A percentile compares a stretch with the other conserved stretches of the same genome.
Evolutionary conservation across 768 basidiomycete species (phyloP).

Genomic region (Auriscalpium vulgare): DNA sequence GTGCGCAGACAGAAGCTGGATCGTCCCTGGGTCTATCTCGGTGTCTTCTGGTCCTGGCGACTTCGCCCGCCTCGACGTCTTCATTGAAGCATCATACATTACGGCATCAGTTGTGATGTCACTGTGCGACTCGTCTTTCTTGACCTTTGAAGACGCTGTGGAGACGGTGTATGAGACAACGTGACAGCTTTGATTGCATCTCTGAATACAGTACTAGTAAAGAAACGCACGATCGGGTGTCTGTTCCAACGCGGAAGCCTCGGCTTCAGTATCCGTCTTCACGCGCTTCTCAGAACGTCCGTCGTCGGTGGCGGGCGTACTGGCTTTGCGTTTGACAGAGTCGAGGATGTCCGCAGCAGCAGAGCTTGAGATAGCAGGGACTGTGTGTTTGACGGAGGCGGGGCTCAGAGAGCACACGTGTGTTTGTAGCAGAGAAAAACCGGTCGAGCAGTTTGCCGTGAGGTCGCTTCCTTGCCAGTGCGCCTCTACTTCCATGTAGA

Average conservation of each 20-base stretch:
- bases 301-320: conserved; percentile 25
- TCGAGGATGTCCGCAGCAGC: conserved; percentile 1
- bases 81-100: neutral
- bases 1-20: conserved; percentile 43
- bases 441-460: conserved; percentile 55
- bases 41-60: conserved; percentile 17
- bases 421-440: conserved; percentile 67
- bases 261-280: conserved; percentile 42
- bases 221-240: conserved; percentile 28
- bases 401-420: conserved; percentile 61
- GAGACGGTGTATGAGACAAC: neutral
- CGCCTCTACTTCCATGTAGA: conserved; percentile 77
- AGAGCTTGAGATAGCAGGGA: neutral
- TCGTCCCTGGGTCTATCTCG: conserved; percentile 30
- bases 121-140: conserved; percentile 1
- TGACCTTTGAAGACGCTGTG: neutral
- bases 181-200: no score
- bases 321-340: conserved; percentile 13
- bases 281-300: conserved; percentile 58
- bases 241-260: conserved; percentile 22
- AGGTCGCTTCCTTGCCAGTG: conserved; percentile 66
- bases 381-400: conserved; percentile 19
- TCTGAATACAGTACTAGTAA: neutral
- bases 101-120: neutral
- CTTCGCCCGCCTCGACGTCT: conserved; percentile 15